phyloP scores from a whole-genome alignment of 2,329 filamentous ascomycete genomes.

The Penicillium brasilianum region DNA sequence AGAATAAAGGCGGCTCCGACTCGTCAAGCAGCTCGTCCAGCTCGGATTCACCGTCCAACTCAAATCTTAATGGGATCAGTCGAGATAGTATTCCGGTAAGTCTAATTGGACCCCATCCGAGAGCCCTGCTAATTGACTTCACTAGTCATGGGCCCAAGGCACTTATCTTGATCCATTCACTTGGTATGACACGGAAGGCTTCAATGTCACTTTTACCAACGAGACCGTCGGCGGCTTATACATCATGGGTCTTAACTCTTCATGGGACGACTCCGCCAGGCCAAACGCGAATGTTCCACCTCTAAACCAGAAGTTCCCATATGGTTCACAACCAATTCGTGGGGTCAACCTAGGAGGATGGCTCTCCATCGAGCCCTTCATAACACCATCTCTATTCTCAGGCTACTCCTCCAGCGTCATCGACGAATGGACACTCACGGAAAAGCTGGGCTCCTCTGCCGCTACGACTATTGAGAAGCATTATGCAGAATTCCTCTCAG shows the following conservation, averaged over 20 bases:
- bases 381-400: conserved; percentile 87
- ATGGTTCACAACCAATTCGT: conserved; percentile 77
- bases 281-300: conserved; percentile 82
- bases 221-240: conserved; percentile 84
- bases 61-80: conserved; percentile 59
- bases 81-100: conserved; percentile 63
- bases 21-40: conserved; percentile 30
- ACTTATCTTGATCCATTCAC: conserved; percentile 86
- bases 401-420: conserved; percentile 70
- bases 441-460: conserved; percentile 69
- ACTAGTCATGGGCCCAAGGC: conserved; percentile 64
- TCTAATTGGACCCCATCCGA: background rate
- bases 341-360: conserved; percentile 94
- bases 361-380: conserved; percentile 93
- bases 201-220: conserved; percentile 93
- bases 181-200: conserved; percentile 88
- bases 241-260: conserved; percentile 82
- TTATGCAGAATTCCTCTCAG: conserved; percentile 86
- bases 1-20: conserved; percentile 50
- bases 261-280: conserved; percentile 81
- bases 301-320: conserved; percentile 77
- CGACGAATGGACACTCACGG: conserved; percentile 83
- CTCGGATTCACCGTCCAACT: conserved; percentile 41
- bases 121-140: conserved; percentile 17
- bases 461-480: conserved; percentile 81